phyloP scores from a whole-genome alignment of 2,329 filamentous ascomycete genomes.

The Fusarium sp. region DNA sequence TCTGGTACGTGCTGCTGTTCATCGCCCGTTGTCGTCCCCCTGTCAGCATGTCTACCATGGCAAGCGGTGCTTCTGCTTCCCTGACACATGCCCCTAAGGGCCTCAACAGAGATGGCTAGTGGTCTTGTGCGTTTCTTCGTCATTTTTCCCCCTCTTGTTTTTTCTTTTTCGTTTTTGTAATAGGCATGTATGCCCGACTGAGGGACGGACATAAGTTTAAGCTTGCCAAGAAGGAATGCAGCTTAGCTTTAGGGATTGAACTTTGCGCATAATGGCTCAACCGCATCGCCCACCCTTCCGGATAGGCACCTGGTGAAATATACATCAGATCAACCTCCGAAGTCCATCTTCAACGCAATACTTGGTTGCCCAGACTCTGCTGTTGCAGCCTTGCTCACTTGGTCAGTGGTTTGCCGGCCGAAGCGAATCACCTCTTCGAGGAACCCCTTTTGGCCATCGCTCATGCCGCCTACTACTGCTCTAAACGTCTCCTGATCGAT shows the following conservation, averaged over 20 bases:
- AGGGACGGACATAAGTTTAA: not conserved
- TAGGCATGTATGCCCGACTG: constrained; percentile 2
- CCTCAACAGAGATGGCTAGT: not conserved
- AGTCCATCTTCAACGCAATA: constrained; percentile 96
- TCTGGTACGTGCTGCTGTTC: not conserved
- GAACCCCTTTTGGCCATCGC: constrained; percentile 73
- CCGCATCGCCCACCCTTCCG: not conserved
- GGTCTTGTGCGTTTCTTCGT: not conserved
- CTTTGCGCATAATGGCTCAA: constrained; percentile 2
- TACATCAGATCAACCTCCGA: constrained; percentile 60
- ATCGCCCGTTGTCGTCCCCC: not conserved
- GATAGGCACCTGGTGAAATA: not conserved
- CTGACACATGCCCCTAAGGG: not conserved
- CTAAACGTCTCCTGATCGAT: constrained; percentile 78
- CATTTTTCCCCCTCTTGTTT: not conserved
- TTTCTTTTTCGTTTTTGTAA: not conserved
- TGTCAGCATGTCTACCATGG: constrained; percentile 7
- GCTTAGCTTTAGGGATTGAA: constrained; percentile 4
- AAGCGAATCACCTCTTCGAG: constrained; percentile 83
- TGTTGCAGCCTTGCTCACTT: constrained; percentile 50
- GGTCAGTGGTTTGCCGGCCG: constrained; percentile 60
- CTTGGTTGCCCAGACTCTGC: constrained; percentile 71
- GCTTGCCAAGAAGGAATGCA: constrained; percentile 11
- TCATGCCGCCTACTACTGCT: constrained; percentile 76
- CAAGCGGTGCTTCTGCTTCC: not conserved